Evolutionary conservation across 2,329 filamentous ascomycete species (phyloP).

Genomic region (Xylaria sp.): DNA sequence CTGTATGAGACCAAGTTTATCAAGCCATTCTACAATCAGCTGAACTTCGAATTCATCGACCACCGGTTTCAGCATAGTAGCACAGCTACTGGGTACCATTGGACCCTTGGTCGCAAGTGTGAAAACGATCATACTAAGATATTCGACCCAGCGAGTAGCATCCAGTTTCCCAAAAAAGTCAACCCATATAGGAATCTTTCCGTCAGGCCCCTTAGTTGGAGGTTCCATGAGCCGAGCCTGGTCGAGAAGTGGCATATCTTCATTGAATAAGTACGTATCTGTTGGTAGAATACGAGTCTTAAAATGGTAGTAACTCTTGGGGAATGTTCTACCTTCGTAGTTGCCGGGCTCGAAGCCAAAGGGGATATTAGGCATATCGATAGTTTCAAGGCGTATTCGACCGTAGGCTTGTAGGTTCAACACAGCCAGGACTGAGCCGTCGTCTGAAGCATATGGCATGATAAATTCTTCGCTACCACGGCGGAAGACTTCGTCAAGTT

Average conservation of each 20-base stretch:
- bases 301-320: slow-evolving; percentile 74
- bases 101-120: slow-evolving; percentile 71
- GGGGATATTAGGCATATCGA: slow-evolving; percentile 70
- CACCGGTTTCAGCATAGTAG: slow-evolving; percentile 65
- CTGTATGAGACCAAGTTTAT: slow-evolving; percentile 62
- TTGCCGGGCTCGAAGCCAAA: slow-evolving; percentile 78
- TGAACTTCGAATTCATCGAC: slow-evolving; percentile 72
- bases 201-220: slow-evolving; percentile 55
- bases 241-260: slow-evolving; percentile 58
- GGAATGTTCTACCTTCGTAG: slow-evolving; percentile 76
- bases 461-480: slow-evolving; percentile 42
- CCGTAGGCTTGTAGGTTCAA: slow-evolving; percentile 72
- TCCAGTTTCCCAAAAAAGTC: slow-evolving; percentile 73
- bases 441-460: slow-evolving; percentile 60
- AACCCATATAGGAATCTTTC: slow-evolving; percentile 76
- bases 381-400: slow-evolving; percentile 64
- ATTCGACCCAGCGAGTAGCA: slow-evolving; percentile 70
- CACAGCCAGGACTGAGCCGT: slow-evolving; percentile 74
- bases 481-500: slow-evolving; percentile 67
- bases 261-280: slow-evolving; percentile 65
- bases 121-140: slow-evolving; percentile 71
- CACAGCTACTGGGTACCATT: slow-evolving; percentile 63
- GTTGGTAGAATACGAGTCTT: slow-evolving; percentile 70
- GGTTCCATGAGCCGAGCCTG: slow-evolving; percentile 54
- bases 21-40: slow-evolving; percentile 69